Base-by-base conservation (phyloP, 1,284 basidiomycete species). In the Erythrobasidium hasegawianum region DNA sequence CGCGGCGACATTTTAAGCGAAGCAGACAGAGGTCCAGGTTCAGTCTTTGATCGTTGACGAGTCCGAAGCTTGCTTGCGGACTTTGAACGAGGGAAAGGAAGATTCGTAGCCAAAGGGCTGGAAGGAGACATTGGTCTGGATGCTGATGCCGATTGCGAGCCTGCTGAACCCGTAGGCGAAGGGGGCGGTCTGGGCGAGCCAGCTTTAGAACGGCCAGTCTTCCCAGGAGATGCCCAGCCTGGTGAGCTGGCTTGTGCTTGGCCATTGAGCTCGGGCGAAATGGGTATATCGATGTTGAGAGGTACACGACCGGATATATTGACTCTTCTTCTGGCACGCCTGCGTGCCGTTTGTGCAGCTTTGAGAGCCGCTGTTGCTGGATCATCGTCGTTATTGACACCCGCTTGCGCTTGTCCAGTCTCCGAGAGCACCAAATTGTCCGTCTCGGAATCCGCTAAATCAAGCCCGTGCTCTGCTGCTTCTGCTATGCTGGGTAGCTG, bases 301-400 rank as follows among this genome's bases (percentile, higher is more conserved):
- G 62, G 62, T 39, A 58, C 54, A 22, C 62, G 24, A n/a, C 62
- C 62, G 8, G 62, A 65, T 22, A 65, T 65, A 39, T 65, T 65
- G 56, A 65, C 62, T 29, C 62, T 49, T 22, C 62, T 40, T 47
- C 62, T 50, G 16, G 62, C 62, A 14, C 56, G 41, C 24, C 62
- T n/a, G 18, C 62, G 22, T 2, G 62, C 62, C 29, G 39, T 57
- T 38, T 65, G 62, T 8, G 62, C 62, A 5, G 62, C 62, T 26
- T 65, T 65, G 11, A 65, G 49, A 39, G 62, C 62, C 11, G 55
- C 55, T 8, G 43, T 47, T 14, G 43, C 43, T n/a, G 43, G 43
- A 47, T 47, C 43, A 24, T 47, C 43, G 26, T 65, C 62, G 16
- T 65, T 56, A 14, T 33, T 29, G 29, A 47, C 27, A 4, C 29